phyloP scores from a whole-genome alignment of 345 rosid species.

The Corchorus olitorius region DNA sequence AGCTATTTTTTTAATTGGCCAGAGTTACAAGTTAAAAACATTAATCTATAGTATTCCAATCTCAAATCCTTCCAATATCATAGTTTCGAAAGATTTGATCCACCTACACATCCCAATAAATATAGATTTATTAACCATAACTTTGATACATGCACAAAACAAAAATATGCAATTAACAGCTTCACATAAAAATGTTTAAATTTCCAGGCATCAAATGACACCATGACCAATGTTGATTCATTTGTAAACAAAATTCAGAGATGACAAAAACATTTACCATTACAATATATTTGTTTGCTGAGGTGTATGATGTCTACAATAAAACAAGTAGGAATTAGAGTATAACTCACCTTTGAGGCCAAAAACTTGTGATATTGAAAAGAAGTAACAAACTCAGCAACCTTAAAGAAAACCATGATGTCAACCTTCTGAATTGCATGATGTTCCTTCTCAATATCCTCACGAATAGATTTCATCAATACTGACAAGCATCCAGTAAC shows the following conservation, averaged over 20 bases:
- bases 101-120: background rate
- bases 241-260: background rate
- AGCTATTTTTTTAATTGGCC: background rate
- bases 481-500: constrained; percentile 43
- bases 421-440: constrained; percentile 76
- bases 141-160: background rate
- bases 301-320: constrained; percentile 1
- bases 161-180: background rate
- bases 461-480: constrained; percentile 76
- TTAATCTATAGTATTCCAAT: background rate
- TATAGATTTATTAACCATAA: background rate
- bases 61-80: constrained; percentile 1
- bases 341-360: constrained; percentile 58
- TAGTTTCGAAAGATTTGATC: background rate
- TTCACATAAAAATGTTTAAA: background rate
- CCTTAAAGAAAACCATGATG: constrained; percentile 68
- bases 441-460: constrained; percentile 90
- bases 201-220: background rate
- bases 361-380: constrained; percentile 73
- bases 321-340: background rate
- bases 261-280: background rate
- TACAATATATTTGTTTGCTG: background rate
- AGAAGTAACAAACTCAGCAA: constrained; percentile 77
- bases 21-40: background rate
- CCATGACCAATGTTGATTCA: background rate